These are phyloP conservation scores for Talaromyces verruculosus DNA, from an alignment of 2,329 filamentous ascomycete genomes.

Conservation along the genomic window DNA sequence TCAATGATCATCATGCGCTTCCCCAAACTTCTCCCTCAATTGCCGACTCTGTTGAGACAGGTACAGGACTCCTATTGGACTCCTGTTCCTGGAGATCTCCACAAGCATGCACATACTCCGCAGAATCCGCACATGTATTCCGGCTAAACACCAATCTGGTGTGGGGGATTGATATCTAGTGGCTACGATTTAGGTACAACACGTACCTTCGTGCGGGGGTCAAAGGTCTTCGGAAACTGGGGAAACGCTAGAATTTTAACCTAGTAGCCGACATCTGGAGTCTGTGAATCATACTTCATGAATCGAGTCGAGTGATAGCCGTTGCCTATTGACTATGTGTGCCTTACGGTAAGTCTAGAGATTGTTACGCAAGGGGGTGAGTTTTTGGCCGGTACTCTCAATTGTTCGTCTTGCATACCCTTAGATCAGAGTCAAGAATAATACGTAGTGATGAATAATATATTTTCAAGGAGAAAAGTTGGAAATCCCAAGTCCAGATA, in stretches of 20 bases:
- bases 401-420: neutral
- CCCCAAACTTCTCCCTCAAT: neutral
- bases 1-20: neutral
- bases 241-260: neutral
- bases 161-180: neutral
- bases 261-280: neutral
- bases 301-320: no score
- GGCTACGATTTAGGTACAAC: neutral
- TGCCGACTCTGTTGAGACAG: neutral
- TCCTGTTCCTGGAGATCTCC: neutral
- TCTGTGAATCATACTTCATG: neutral
- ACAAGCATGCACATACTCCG: neutral
- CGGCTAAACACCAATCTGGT: neutral
- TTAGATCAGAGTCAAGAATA: neutral
- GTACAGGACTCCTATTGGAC: neutral
- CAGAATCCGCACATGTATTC: neutral
- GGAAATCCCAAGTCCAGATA: neutral
- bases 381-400: neutral
- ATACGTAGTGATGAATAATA: neutral
- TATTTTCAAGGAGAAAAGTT: neutral
- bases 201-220: neutral
- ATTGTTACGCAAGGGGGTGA: no score
- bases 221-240: neutral
- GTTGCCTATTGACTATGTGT: neutral
- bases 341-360: neutral